Evolutionary conservation across 805 yeast species (phyloP).

Genomic region (Candida manassasensis): DNA sequence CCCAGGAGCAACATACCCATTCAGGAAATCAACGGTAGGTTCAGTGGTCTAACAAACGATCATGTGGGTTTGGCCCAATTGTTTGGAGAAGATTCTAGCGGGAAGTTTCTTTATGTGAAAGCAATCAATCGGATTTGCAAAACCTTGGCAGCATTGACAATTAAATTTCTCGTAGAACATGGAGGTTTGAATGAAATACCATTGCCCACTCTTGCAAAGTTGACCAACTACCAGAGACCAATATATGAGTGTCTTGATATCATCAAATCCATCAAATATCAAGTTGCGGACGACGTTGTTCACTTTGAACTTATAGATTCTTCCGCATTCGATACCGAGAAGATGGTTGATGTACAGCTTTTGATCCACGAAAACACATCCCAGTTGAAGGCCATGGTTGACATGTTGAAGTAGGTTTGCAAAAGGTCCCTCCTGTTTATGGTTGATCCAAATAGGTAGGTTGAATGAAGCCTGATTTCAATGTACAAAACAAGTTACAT

Average conservation of each 20-base stretch:
- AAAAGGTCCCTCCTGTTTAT: no score
- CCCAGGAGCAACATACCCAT: constrained; percentile 5
- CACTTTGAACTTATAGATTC: neutral
- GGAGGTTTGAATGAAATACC: constrained; percentile 16
- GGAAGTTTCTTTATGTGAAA: constrained; percentile 14
- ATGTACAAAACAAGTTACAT: no score
- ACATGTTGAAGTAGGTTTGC: neutral
- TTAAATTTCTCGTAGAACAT: constrained; percentile 13
- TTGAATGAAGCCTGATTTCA: no score
- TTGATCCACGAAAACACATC: neutral
- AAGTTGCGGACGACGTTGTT: neutral
- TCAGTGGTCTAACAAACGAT: constrained; percentile 1
- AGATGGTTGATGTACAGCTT: neutral
- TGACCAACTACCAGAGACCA: constrained; percentile 7
- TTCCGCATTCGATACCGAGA: neutral
- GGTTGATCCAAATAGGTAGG: no score
- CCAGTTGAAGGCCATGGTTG: neutral
- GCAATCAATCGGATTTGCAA: constrained; percentile 13
- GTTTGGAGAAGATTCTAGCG: constrained; percentile 10
- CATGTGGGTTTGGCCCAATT: constrained; percentile 7
- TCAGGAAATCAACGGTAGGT: constrained; percentile 3
- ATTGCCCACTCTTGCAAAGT: constrained; percentile 7
- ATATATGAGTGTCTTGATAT: constrained; percentile 4
- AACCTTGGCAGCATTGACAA: constrained; percentile 10
- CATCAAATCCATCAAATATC: constrained; percentile 6